These are phyloP conservation scores for Cladosporium sp. DNA, from an alignment of 2,329 filamentous ascomycete species.

Conservation along the genomic window DNA sequence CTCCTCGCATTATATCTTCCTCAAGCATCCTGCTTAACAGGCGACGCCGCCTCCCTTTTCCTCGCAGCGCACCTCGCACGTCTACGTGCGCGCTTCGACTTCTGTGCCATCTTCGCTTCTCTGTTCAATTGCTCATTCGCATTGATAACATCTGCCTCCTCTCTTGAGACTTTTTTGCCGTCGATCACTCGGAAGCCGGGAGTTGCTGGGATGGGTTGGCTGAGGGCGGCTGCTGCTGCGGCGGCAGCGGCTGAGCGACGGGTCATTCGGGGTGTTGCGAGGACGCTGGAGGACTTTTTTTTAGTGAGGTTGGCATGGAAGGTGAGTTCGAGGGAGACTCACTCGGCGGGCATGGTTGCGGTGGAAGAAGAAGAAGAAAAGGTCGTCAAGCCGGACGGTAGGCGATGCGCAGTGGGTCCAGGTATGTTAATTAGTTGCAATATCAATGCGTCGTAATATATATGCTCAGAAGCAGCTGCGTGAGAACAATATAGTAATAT, in stretches of 20 bases:
- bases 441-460: too few species aligned
- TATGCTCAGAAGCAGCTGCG: too few species aligned
- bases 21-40: constrained; percentile 2
- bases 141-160: constrained; percentile 7
- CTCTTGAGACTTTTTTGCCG: constrained; percentile 8
- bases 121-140: constrained; percentile 5
- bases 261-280: constrained; percentile 2
- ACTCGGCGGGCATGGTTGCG: constrained; percentile 1
- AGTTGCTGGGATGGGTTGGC: not conserved
- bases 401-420: not conserved
- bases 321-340: not conserved
- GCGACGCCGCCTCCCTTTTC: not conserved
- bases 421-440: not conserved
- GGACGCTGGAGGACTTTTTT: not conserved
- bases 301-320: not conserved
- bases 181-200: constrained; percentile 5
- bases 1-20: too few species aligned
- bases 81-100: constrained; percentile 5
- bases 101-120: constrained; percentile 7
- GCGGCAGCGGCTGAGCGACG: constrained; percentile 3
- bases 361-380: not conserved
- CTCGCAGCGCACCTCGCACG: constrained; percentile 1
- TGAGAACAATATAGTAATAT: not conserved
- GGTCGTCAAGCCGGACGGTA: not conserved
- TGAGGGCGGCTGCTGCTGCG: not conserved